These are phyloP conservation scores for Cyclotella choctawhatcheeana DNA, from an alignment of 108 stramenopile species.

Conservation along the genomic window DNA sequence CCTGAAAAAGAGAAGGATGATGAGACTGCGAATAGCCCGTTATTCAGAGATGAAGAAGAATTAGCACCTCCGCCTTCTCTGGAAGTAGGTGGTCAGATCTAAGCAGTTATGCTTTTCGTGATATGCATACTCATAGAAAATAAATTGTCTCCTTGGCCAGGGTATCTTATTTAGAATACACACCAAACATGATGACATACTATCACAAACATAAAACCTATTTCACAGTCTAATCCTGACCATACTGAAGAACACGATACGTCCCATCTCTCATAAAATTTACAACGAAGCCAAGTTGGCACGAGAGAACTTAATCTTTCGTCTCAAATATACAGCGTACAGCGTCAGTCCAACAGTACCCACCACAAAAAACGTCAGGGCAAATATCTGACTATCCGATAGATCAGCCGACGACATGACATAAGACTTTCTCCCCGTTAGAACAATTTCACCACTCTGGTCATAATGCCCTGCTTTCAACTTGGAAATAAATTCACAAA, in stretches of 20 bases:
- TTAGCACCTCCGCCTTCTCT: not conserved
- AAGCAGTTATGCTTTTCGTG: too few relatives aligned
- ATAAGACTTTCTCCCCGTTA: constrained; percentile 41
- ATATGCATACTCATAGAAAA: too few relatives aligned
- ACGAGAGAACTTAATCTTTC: constrained; percentile 2
- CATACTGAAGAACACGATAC: too few relatives aligned
- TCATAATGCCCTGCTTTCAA: constrained; percentile 41
- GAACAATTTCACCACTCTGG: constrained; percentile 45
- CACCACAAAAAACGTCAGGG: constrained; percentile 79
- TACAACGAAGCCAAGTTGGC: too few relatives aligned
- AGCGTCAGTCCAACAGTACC: constrained; percentile 75
- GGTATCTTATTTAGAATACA: too few relatives aligned
- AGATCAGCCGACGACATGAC: constrained; percentile 30
- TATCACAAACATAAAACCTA: too few relatives aligned
- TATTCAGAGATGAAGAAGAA: constrained; percentile 10
- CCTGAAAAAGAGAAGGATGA: constrained; percentile 1
- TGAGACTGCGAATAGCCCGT: not conserved
- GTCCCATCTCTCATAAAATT: too few relatives aligned
- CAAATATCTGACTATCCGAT: constrained; percentile 85
- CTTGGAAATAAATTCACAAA: constrained; percentile 66
- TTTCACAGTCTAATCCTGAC: too few relatives aligned
- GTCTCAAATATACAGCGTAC: constrained; percentile 55
- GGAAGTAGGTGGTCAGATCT: too few relatives aligned
- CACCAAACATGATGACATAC: too few relatives aligned
- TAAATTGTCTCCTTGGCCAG: too few relatives aligned